These are phyloP conservation scores for Cercophora scortea DNA, from an alignment of 495 filamentous ascomycete species.

Conservation along the genomic window DNA sequence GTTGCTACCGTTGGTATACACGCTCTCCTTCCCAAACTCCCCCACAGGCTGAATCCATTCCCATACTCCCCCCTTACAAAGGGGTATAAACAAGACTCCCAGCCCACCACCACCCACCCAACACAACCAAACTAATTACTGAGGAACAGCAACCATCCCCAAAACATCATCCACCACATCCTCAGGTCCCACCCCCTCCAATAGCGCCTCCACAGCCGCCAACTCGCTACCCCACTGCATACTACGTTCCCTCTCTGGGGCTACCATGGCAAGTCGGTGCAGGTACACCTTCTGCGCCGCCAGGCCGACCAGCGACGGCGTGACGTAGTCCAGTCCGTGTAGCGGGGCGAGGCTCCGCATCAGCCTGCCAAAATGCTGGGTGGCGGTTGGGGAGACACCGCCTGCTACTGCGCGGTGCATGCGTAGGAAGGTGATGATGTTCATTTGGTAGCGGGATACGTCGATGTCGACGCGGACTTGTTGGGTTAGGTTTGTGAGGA, in stretches of 20 bases:
- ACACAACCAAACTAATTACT: constrained; percentile 30
- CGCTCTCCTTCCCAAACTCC: no score
- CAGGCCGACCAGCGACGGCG: constrained; percentile 74
- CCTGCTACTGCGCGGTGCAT: constrained; percentile 76
- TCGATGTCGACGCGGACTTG: constrained; percentile 42
- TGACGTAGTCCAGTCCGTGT: constrained; percentile 72
- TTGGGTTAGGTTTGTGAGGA: constrained; percentile 23
- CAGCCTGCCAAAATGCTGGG: constrained; percentile 63
- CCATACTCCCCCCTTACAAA: no score
- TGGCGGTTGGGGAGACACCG: constrained; percentile 69
- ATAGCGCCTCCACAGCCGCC: constrained; percentile 52
- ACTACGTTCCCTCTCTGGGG: constrained; percentile 69
- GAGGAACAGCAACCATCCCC: constrained; percentile 57
- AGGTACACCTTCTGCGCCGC: constrained; percentile 85
- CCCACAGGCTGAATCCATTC: no score
- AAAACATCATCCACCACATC: constrained; percentile 81
- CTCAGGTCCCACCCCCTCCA: constrained; percentile 64
- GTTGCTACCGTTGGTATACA: no score
- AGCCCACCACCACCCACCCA: no score
- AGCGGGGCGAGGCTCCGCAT: constrained; percentile 68
- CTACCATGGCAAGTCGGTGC: constrained; percentile 67
- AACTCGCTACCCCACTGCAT: constrained; percentile 88
- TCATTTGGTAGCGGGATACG: constrained; percentile 71
- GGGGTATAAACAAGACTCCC: no score
- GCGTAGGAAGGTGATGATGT: constrained; percentile 77